Base-by-base conservation (phyloP, 495 filamentous ascomycete genomes). In the Aspergillus coremiiformis region DNA sequence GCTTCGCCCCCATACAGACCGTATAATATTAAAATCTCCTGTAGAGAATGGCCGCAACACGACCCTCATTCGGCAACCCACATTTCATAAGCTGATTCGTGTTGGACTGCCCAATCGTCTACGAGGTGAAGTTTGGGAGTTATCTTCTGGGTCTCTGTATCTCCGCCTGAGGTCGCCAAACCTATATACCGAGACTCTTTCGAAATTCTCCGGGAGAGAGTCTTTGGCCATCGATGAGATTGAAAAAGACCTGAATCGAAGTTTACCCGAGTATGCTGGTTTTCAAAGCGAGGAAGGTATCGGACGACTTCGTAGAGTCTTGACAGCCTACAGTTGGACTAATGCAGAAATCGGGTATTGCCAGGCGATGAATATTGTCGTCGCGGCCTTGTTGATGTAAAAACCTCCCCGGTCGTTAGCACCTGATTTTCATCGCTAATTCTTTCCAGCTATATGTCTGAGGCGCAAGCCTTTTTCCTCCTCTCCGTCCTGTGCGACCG, bases 331-430 rank as follows among this genome's bases (percentile, higher is more conserved):
- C 68, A 95, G 89, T 67, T 98, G 93, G 93, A 87, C 81, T 20
- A 90, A 98, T 61, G 81, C 87, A 42, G 88, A 95, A 54, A 90
- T 98, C 33, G 93, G 93, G 22, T 98, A 98, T 66, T 98, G 93
- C 65, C 93, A 98, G 67, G 93, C 93, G 20, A 98, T 98, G 93
- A 98, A 98, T 64, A 98, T 98, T 54, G 93, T 98, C 15, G 91
- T 95, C 6, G 93, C 93, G 15, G 93, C 93, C 8, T 67, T 98
- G 47, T 77, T 98, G 32, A 98, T 98, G 74, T 87, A 73, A 39
- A 73, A 39, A 78, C 63, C n/a, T 10, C 30, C 21, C 52, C 15
- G n/a, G n/a, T n/a, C n/a, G n/a, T n/a, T n/a, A n/a, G n/a, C n/a
- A n/a, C n/a, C n/a, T n/a, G n/a, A n/a, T n/a, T n/a, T n/a, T n/a